Percentiles rank a stretch among this genome's conserved stretches.
Conservation (phyloP, 495 filamentous ascomycete genomes). For the Thermothielavioides terrestris region DNA sequence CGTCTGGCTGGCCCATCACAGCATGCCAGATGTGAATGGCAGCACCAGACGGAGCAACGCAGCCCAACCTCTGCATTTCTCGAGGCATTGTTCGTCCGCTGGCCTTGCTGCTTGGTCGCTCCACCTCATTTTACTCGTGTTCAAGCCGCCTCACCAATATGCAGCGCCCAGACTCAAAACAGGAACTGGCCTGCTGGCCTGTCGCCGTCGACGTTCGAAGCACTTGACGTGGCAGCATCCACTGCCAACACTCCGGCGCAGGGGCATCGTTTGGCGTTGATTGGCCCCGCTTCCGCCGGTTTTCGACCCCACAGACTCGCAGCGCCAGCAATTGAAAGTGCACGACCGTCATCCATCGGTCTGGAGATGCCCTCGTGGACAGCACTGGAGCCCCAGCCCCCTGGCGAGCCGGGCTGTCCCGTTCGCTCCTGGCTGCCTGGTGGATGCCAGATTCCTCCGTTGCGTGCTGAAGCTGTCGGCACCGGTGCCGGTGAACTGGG, state of each 20-base stretch:
- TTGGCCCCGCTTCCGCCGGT: constrained; percentile 11
- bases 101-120: not conserved
- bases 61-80: not conserved
- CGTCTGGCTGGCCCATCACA: constrained; percentile 9
- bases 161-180: not conserved
- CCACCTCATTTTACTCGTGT: not conserved
- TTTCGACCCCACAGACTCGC: not conserved
- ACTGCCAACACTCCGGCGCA: constrained; percentile 13
- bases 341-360: too few relatives aligned
- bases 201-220: constrained; percentile 5
- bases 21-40: constrained; percentile 15
- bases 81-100: not conserved
- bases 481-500: constrained; percentile 14
- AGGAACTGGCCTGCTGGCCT: constrained; percentile 6
- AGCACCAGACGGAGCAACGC: constrained; percentile 11
- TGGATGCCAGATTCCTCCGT: too few relatives aligned
- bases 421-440: not conserved
- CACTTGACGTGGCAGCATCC: constrained; percentile 26
- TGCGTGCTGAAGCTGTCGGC: not conserved
- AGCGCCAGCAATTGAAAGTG: not conserved
- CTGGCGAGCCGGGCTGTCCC: too few relatives aligned
- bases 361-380: too few relatives aligned
- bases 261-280: constrained; percentile 6
- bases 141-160: constrained; percentile 10
- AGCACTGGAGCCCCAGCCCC: too few relatives aligned